Conservation (phyloP, 2,329 filamentous ascomycete genomes). For the Calonectria montana region DNA sequence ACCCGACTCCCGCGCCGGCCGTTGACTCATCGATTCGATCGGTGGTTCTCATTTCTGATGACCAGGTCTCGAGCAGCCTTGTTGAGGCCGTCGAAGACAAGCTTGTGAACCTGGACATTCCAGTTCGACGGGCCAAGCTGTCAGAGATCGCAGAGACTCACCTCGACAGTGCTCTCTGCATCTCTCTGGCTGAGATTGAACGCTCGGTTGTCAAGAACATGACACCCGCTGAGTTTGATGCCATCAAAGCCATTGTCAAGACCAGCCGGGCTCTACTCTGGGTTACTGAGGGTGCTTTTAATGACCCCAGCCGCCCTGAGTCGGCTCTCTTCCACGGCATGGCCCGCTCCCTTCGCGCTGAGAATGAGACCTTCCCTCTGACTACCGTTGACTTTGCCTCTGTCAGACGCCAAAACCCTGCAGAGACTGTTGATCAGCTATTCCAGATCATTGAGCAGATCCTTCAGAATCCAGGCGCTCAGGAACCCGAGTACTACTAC, state of each 20-base stretch:
- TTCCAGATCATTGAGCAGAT: background rate
- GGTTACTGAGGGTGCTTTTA: conserved; percentile 4
- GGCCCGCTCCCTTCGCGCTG: background rate
- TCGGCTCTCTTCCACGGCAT: conserved; percentile 11
- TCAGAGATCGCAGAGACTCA: background rate
- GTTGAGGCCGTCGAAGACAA: background rate
- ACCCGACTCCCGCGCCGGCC: background rate
- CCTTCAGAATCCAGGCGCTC: background rate
- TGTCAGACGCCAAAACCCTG: background rate
- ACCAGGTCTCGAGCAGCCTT: background rate
- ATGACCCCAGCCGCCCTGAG: background rate
- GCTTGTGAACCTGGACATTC: background rate
- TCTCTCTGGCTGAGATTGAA: background rate
- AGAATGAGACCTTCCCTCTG: conserved; percentile 2
- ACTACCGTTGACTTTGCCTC: conserved; percentile 7
- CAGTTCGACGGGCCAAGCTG: background rate
- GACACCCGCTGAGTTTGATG: conserved; percentile 7
- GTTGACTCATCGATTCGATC: background rate
- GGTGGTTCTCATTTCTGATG: background rate
- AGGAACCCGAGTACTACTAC: background rate
- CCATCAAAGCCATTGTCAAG: conserved; percentile 3
- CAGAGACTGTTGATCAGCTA: background rate
- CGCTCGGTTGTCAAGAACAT: background rate
- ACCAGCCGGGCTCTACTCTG: background rate
- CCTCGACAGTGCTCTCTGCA: background rate